phyloP scores from a whole-genome alignment of 306 rosid genomes.

The Pyrus pyrifolia region DNA sequence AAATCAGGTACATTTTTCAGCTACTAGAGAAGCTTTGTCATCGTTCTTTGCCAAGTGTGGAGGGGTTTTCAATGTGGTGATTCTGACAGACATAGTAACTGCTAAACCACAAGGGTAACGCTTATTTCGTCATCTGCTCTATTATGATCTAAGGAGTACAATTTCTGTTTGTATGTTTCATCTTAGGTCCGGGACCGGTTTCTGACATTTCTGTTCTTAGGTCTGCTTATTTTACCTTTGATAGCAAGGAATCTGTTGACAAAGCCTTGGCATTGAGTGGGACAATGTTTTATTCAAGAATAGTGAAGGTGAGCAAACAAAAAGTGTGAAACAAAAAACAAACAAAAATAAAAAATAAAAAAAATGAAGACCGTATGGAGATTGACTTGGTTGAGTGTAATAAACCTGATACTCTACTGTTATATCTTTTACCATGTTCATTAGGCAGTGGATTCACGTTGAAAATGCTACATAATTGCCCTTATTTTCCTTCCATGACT shows the following conservation, averaged over 20 bases:
- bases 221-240: slow-evolving; percentile 27
- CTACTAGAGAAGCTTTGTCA: slow-evolving; percentile 18
- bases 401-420: neutral
- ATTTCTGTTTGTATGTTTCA: neutral
- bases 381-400: neutral
- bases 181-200: neutral
- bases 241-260: slow-evolving; percentile 21
- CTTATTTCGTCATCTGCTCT: neutral
- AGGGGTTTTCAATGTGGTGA: slow-evolving; percentile 8
- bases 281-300: slow-evolving; percentile 17
- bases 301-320: slow-evolving; percentile 12
- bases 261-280: slow-evolving; percentile 23
- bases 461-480: neutral
- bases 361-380: neutral
- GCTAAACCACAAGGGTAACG: slow-evolving; percentile 23
- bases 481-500: neutral
- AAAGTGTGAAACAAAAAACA: neutral
- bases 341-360: no score
- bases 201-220: neutral
- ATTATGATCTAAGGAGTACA: neutral
- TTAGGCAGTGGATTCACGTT: neutral
- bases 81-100: slow-evolving; percentile 5
- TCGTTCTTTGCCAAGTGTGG: slow-evolving; percentile 22
- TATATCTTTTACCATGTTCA: neutral
- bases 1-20: slow-evolving; percentile 28